Evolutionary conservation across 2,329 filamentous ascomycete genomes (phyloP), one percentile per base, ranked within the genome.

Genomic region (Pyrenochaeta sp.): DNA sequence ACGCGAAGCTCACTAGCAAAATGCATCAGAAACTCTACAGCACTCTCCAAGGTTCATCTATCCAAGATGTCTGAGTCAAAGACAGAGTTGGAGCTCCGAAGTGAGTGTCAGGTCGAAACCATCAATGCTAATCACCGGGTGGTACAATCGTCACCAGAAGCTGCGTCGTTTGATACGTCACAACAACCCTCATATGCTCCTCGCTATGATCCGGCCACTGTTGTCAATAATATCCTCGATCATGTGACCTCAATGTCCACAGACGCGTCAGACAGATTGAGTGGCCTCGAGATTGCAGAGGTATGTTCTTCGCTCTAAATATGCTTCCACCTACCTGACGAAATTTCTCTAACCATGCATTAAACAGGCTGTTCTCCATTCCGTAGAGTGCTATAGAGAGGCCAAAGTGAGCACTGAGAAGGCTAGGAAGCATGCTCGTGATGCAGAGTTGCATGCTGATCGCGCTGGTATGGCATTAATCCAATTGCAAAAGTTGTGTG

Each of bases 271-370:
- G 56, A 68, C 7, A 59, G 60, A 20, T 18, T 64, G 29, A 56
- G 64, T 3, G 58, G 58, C 20, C 32, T 69, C 6, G 54, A 68
- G 39, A 66, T 69, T 18, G 63, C 66, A 50, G 60, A 72, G 61
- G 69, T 72, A 33, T 51, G 61, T 65, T 32, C 29, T 30, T 33
- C 45, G 33, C 42, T 56, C 15, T 30, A 47, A 20, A 12, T 18
- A 2, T 51, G 35, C 35, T 33, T 30, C 20, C 11, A 41, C 14
- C 35, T 55, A 12, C 37, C 49, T 20, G 5, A 48, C 11, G 54
- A 60, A 33, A 18, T 52, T 29, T 3, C 49, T 20, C 61, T 71
- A 49, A 67, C 53, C 37, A 14, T 20, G 27, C 42, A 51, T 33
- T 4, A 52, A 49, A 50, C 51, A 73, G 68, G 52, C 56, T 49